Evolutionary conservation across 495 filamentous ascomycete genomes (phyloP), one percentile per base, ranked within the genome.

Genomic region (Massariosphaeria phaeospora): DNA sequence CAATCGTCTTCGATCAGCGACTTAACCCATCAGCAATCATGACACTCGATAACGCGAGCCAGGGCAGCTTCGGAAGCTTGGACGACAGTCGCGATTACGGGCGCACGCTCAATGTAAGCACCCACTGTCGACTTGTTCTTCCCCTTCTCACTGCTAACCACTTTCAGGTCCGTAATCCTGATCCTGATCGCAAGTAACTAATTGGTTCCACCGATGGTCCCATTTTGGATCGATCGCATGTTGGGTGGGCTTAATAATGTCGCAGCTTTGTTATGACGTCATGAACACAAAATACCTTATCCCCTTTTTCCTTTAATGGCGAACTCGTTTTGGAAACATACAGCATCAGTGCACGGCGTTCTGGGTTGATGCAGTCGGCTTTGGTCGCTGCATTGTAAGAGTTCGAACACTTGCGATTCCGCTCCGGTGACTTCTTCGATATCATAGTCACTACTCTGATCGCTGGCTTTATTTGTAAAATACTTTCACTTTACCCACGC

Each of bases 1-100:
- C 55, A 12, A 11, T 48, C 20, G 31, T 66, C 17, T 56, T 49
- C 25, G 64, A 66, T 27, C 57, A 64, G 26, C 40, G 64, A 17
- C 38, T 66, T 12, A 64, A 66, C 36, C 63, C 63, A 12, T 48
- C 49, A 5, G 48, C 59, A 1, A 40, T 63, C 17, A 57, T 63
- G 51, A 35, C 35, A 25, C 17, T 52, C 10, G 60, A 66, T 40
- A 66, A 66, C 36, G 34, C 18, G 2, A 60, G 55, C 24, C 48
- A 51, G 33, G 42, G 38, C 5, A 63, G 59, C 31, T 21, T 63
- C 4, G 44, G 13, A 1, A 64, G 58, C 25, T 7, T 64, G 26
- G 48, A 55, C 21, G 61, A 64, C 24, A 53, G 46, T 27, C 61
- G 42, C 15, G 61, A 64, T 41, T 64, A 61, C 31, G 38, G 48